Evolutionary conservation across 1,284 basidiomycete genomes (phyloP), one percentile per base, ranked within the genome.

Genomic region (Cutaneotrichosporon mucoides): DNA sequence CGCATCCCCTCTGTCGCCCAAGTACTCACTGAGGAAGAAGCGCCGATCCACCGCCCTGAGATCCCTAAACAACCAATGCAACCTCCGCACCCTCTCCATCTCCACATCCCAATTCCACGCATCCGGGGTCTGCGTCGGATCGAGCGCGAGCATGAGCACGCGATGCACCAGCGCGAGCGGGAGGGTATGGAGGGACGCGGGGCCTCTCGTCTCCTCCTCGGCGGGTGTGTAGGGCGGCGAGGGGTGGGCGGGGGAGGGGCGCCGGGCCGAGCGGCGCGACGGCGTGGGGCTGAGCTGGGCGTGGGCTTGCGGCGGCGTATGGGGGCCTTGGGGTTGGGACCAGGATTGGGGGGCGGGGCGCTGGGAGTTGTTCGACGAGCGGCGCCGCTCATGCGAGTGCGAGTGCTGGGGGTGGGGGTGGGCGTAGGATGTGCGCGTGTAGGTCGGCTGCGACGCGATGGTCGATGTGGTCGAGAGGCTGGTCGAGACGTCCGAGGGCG

Each of bases 11-110:
- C n/a, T n/a, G n/a, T n/a, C n/a, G n/a, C n/a, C n/a, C n/a, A n/a
- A n/a, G n/a, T n/a, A n/a, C n/a, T n/a, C n/a, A 76, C 74, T 67
- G 1, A 71, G 61, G 64, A 66, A 73, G 62, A 75, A 75, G 1
- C 71, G 60, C 51, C 72, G 36, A 55, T 70, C 64, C 1, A 76
- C 73, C 3, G 67, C 64, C 38, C 72, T 51, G 6, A 73, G 24
- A 0, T 64, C 68, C 9, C 61, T 41, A 51, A 72, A 74, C 50
- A 76, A 51, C 34, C 48, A 66, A 63, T 66, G 68, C 13, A 68
- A 38, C 34, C 73, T 43, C 12, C 70, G 45, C 2, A 67, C 63
- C 3, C 63, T 47, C 59, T 76, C 75, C 51, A 73, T 71, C 24
- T 72, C 68, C 1, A 49, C 12, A 44, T 75, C 71, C 33, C 63